Percentiles rank a stretch among this genome's conserved stretches.
phyloP scores from a whole-genome alignment of 331 rosid genomes.

The Arachis monticola region DNA sequence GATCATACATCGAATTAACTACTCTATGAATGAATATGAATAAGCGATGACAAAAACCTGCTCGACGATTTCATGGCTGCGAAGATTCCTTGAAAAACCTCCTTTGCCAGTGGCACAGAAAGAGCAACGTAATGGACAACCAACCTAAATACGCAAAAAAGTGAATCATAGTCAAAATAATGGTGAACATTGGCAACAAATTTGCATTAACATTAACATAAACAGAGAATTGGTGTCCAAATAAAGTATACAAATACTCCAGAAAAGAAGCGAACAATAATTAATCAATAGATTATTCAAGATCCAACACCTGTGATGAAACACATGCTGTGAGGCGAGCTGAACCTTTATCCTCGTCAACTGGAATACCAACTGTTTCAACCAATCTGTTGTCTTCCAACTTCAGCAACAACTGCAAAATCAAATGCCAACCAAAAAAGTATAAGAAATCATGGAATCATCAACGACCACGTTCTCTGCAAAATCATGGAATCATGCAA shows the following conservation, averaged over 20 bases:
- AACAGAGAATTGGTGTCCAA: slow-evolving; percentile 30
- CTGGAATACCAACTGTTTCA: slow-evolving; percentile 98
- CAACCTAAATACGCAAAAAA: slow-evolving; percentile 66
- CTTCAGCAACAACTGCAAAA: slow-evolving; percentile 79
- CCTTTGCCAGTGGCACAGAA: slow-evolving; percentile 99
- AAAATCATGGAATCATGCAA: slow-evolving; percentile 5
- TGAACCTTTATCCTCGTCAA: slow-evolving; percentile 57
- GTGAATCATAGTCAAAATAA: slow-evolving; percentile 14
- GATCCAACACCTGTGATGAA: slow-evolving; percentile 81
- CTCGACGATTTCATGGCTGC: slow-evolving; percentile 84
- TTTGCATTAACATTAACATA: neutral
- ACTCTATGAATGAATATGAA: slow-evolving; percentile 7
- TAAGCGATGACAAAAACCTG: slow-evolving; percentile 60
- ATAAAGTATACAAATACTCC: slow-evolving; percentile 30
- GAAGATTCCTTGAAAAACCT: slow-evolving; percentile 90
- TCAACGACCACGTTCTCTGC: slow-evolving; percentile 9
- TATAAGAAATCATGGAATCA: slow-evolving; percentile 28
- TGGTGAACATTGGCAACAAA: slow-evolving; percentile 28
- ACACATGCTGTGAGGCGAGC: slow-evolving; percentile 92
- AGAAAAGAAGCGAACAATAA: slow-evolving; percentile 18
- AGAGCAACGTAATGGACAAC: slow-evolving; percentile 93
- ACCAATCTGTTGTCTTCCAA: slow-evolving; percentile 92
- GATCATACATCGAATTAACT: slow-evolving; percentile 31
- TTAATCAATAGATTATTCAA: slow-evolving; percentile 21
- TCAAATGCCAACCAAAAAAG: slow-evolving; percentile 17